Evolutionary conservation across 2,329 filamentous ascomycete species (phyloP).

Genomic region (Sclerotiophoma versabilis): DNA sequence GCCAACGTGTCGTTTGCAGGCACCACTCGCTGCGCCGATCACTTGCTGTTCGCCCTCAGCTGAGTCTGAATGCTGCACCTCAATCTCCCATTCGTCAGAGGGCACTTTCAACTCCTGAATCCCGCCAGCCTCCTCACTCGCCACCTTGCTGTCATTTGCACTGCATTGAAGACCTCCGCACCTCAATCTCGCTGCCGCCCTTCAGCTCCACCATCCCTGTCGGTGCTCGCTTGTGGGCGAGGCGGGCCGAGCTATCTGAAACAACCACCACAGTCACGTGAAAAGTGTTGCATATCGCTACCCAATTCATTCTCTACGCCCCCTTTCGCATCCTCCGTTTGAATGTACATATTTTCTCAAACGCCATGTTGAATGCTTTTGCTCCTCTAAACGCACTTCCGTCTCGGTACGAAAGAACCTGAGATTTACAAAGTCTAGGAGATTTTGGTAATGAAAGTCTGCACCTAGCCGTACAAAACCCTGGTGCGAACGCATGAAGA

Average conservation of each 20-base stretch:
- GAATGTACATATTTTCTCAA: constrained; percentile 7
- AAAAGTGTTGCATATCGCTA: constrained; percentile 1
- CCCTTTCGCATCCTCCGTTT: background rate
- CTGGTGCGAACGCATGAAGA: constrained; percentile 63
- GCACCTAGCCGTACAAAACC: constrained; percentile 50
- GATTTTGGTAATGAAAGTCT: background rate
- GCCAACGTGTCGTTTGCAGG: constrained; percentile 18
- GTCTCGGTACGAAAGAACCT: constrained; percentile 4
- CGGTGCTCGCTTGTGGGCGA: constrained; percentile 4
- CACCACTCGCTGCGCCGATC: constrained; percentile 10
- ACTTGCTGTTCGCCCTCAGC: constrained; percentile 4
- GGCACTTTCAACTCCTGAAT: background rate
- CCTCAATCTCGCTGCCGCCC: constrained; percentile 8
- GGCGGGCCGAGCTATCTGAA: constrained; percentile 10
- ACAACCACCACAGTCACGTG: constrained; percentile 9
- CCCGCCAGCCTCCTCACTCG: background rate
- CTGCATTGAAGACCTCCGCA: constrained; percentile 2
- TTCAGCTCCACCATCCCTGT: constrained; percentile 7
- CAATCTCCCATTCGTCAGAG: background rate
- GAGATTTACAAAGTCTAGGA: constrained; percentile 47
- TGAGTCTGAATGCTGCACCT: background rate
- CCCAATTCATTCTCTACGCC: background rate
- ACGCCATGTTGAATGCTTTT: constrained; percentile 51
- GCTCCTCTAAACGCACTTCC: constrained; percentile 3
- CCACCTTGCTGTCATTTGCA: background rate